A percentile compares a stretch with the other conserved stretches of the same genome.
phyloP scores from a whole-genome alignment of 352 stramenopile genomes.

The Phytophthora idaei region DNA sequence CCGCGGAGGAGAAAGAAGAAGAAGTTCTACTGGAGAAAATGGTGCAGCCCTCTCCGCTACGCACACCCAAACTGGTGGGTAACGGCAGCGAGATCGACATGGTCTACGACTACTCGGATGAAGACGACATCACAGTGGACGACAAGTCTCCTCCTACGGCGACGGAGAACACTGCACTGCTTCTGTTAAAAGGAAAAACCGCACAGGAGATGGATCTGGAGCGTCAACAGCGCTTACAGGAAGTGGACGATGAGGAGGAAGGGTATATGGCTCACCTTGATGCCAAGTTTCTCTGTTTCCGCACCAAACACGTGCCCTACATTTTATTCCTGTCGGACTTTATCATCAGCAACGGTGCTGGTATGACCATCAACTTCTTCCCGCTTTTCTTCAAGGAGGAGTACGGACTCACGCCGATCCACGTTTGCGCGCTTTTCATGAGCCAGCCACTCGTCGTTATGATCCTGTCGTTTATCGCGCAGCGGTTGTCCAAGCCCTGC shows the following conservation, averaged over 20 bases:
- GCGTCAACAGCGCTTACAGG: conserved; percentile 32
- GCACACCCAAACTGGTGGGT: conserved; percentile 64
- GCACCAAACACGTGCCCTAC: conserved; percentile 67
- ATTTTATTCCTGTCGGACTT: conserved; percentile 81
- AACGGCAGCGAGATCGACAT: conserved; percentile 60
- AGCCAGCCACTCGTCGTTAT: conserved; percentile 74
- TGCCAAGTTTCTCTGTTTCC: conserved; percentile 67
- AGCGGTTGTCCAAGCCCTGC: conserved; percentile 53
- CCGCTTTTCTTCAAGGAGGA: conserved; percentile 85
- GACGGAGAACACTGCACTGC: conserved; percentile 45
- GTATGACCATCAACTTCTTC: conserved; percentile 89
- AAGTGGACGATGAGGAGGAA: conserved; percentile 34
- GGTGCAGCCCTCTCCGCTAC: conserved; percentile 40
- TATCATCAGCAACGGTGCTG: conserved; percentile 84
- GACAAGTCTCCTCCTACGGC: conserved; percentile 30
- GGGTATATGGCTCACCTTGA: conserved; percentile 40
- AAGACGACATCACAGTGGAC: conserved; percentile 43
- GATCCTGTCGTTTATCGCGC: conserved; percentile 58
- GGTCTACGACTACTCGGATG: conserved; percentile 76
- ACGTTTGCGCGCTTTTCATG: conserved; percentile 73
- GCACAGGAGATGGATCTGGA: conserved; percentile 36
- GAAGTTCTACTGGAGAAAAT: conserved; percentile 30
- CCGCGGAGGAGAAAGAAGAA: conserved; percentile 30
- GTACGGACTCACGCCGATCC: conserved; percentile 75
- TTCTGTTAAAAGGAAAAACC: conserved; percentile 36